These are phyloP conservation scores for Guadua angustifolia DNA, from an alignment of 176 grass and related monocot genomes.

Conservation along the genomic window DNA sequence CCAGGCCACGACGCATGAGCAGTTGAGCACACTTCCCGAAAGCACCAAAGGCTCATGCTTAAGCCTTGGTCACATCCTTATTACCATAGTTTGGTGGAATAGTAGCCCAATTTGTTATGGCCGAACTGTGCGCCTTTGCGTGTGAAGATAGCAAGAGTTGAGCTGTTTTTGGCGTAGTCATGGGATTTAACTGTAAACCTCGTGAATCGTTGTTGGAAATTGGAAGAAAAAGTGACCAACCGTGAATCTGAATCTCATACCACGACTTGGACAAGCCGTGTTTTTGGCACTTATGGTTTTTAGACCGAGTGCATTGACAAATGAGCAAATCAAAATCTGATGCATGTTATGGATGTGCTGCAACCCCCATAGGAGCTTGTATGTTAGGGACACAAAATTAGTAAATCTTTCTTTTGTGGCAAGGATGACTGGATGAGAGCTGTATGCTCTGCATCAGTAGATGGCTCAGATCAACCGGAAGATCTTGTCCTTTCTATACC, in stretches of 20 bases:
- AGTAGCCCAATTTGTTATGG: neutral
- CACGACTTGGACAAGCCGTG: too few species aligned
- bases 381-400: neutral
- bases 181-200: too few species aligned
- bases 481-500: neutral
- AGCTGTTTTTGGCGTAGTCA: too few species aligned
- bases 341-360: too few species aligned
- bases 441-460: neutral
- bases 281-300: too few species aligned
- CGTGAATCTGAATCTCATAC: too few species aligned
- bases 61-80: conserved; percentile 33
- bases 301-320: neutral
- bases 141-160: neutral
- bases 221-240: too few species aligned
- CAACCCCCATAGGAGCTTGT: neutral
- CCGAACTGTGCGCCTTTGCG: neutral
- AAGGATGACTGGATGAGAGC: neutral
- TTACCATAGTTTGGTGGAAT: conserved; percentile 23
- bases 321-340: neutral
- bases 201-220: too few species aligned
- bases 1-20: conserved; percentile 26
- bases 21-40: neutral
- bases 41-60: conserved; percentile 11
- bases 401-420: too few species aligned
- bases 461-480: conserved; percentile 12